A percentile compares a stretch with the other conserved stretches of the same genome.
phyloP scores from a whole-genome alignment of 371 early-diverging fungal genomes.

The Mucor saturninus region DNA sequence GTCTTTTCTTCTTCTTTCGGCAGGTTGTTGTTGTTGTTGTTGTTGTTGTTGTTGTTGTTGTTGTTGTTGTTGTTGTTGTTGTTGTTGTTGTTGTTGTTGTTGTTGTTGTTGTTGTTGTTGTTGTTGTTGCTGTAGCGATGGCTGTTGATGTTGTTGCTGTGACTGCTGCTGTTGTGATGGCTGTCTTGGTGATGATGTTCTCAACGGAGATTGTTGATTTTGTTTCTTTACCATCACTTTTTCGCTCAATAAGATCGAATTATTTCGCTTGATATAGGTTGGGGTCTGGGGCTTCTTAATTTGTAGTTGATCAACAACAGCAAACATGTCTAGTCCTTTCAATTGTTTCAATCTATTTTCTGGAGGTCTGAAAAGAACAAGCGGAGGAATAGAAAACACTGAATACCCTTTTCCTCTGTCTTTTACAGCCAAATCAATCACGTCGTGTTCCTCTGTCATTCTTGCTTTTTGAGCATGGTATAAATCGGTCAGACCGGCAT shows the following conservation, averaged over 20 bases:
- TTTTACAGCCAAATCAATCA: constrained; percentile 75
- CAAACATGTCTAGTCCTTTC: constrained; percentile 41
- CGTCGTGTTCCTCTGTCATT: constrained; percentile 74
- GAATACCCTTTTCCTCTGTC: constrained; percentile 76
- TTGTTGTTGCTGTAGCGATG: constrained; percentile 9
- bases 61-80: constrained; percentile 11
- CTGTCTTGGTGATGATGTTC: constrained; percentile 9
- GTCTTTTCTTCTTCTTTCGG: constrained; percentile 32
- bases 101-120: constrained; percentile 8
- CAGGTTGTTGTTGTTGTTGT: constrained; percentile 19
- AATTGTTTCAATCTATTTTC: constrained; percentile 65
- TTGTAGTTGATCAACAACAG: constrained; percentile 26
- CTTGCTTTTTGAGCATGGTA: constrained; percentile 72
- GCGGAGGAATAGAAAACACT: constrained; percentile 79
- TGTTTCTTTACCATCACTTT: constrained; percentile 4
- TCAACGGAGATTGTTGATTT: neutral
- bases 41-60: constrained; percentile 7
- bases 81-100: constrained; percentile 4
- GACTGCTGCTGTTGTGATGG: constrained; percentile 10
- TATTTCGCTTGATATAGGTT: constrained; percentile 27
- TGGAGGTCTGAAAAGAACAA: constrained; percentile 82
- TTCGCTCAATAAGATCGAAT: constrained; percentile 37
- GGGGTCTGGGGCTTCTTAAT: constrained; percentile 8
- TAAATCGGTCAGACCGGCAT: constrained; percentile 78
- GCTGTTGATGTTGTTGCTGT: constrained; percentile 10